A percentile compares a stretch with the other conserved stretches of the same genome.
These are phyloP conservation scores for Sonneratia caseolaris DNA, from an alignment of 345 rosid species.

Conservation along the genomic window DNA sequence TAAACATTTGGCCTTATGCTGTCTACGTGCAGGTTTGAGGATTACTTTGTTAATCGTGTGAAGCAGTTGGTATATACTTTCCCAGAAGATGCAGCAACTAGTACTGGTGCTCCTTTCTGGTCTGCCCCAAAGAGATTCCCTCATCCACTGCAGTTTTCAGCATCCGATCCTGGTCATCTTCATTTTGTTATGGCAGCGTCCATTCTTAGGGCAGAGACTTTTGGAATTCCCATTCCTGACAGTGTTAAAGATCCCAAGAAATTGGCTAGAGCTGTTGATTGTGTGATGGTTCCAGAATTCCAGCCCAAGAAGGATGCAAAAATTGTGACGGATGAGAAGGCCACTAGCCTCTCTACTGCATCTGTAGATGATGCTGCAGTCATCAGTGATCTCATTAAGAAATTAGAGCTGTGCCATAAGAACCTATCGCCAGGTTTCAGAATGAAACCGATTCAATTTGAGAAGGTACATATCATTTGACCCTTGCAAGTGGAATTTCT, in stretches of 20 bases:
- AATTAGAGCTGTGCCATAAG: slow-evolving; percentile 55
- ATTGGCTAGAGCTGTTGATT: slow-evolving; percentile 64
- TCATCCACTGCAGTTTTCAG: slow-evolving; percentile 61
- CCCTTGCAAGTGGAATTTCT: background rate
- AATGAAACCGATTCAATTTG: slow-evolving; percentile 94
- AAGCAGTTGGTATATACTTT: slow-evolving; percentile 81
- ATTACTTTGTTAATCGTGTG: slow-evolving; percentile 72
- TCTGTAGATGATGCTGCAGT: slow-evolving; percentile 79
- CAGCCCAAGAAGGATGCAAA: slow-evolving; percentile 72
- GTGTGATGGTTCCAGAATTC: slow-evolving; percentile 77
- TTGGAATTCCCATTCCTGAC: slow-evolving; percentile 75
- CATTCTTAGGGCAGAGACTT: slow-evolving; percentile 82
- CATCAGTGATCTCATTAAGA: slow-evolving; percentile 53
- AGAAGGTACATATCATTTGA: slow-evolving; percentile 49
- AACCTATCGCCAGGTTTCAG: slow-evolving; percentile 48
- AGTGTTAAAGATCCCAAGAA: slow-evolving; percentile 56
- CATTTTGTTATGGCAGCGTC: slow-evolving; percentile 69
- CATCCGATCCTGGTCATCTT: slow-evolving; percentile 58
- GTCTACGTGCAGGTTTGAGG: slow-evolving; percentile 65
- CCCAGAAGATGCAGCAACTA: slow-evolving; percentile 91
- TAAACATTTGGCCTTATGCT: background rate
- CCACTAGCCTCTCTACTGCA: slow-evolving; percentile 59
- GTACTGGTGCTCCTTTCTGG: slow-evolving; percentile 96
- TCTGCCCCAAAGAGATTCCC: slow-evolving; percentile 99
- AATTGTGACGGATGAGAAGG: slow-evolving; percentile 90